Conservation (phyloP, 805 yeast species). For the Candida insectorum region DNA sequence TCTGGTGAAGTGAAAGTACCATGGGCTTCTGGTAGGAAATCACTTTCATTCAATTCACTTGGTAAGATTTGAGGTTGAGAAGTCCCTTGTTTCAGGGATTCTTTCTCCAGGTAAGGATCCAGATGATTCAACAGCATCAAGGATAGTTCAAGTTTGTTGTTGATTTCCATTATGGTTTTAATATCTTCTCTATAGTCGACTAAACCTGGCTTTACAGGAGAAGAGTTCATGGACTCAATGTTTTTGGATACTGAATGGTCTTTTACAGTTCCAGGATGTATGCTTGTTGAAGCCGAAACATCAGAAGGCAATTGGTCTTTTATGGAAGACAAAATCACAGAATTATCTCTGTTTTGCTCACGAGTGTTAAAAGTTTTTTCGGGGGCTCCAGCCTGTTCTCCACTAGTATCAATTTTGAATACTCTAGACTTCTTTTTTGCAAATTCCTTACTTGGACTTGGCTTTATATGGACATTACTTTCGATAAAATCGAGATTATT, state of each 20-base stretch:
- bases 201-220: not conserved
- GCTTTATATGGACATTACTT: not conserved
- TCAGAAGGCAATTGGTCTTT: conserved; percentile 14
- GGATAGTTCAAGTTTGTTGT: conserved; percentile 8
- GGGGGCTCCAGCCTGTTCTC: not conserved
- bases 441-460: conserved; percentile 4
- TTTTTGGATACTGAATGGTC: not conserved
- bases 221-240: not conserved
- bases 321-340: conserved; percentile 6
- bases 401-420: conserved; percentile 4
- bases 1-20: conserved; percentile 8
- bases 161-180: conserved; percentile 7
- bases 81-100: not conserved
- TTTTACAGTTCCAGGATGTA: not conserved
- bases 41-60: conserved; percentile 1
- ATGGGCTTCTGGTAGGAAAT: conserved; percentile 6
- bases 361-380: not conserved
- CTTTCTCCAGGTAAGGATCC: not conserved
- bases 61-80: not conserved
- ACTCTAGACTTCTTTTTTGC: conserved; percentile 3
- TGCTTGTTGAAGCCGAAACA: conserved; percentile 15
- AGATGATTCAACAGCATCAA: conserved; percentile 6
- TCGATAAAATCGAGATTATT: conserved; percentile 26
- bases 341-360: no score
- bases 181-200: conserved; percentile 9